Conservation (phyloP, 2,329 filamentous ascomycete species). For the Aspergillus ruber region DNA sequence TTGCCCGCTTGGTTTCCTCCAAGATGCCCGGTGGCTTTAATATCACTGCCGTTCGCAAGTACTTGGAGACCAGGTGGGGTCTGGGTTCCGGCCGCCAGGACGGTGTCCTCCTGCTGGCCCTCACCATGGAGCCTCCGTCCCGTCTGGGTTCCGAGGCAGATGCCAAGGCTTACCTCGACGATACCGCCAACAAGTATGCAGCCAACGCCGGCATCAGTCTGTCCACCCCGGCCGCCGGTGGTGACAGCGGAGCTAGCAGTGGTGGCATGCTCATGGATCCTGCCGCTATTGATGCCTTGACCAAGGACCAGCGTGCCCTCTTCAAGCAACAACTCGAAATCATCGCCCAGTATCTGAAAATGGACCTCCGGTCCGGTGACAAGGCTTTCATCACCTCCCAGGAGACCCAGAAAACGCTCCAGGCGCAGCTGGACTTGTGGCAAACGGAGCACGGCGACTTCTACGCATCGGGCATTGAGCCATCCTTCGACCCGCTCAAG, state of each 20-base stretch:
- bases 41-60: slow-evolving; percentile 91
- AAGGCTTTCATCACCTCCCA: slow-evolving; percentile 82
- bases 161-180: slow-evolving; percentile 87
- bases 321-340: slow-evolving; percentile 99
- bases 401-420: slow-evolving; percentile 72
- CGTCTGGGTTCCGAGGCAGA: slow-evolving; percentile 86
- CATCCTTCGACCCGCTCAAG: slow-evolving; percentile 87
- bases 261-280: slow-evolving; percentile 99
- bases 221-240: slow-evolving; percentile 63
- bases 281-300: slow-evolving; percentile 89
- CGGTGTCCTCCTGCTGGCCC: slow-evolving; percentile 75
- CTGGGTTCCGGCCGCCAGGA: slow-evolving; percentile 82
- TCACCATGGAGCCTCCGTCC: slow-evolving; percentile 86
- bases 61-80: slow-evolving; percentile 90
- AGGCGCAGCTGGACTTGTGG: slow-evolving; percentile 93
- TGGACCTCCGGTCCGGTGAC: slow-evolving; percentile 93
- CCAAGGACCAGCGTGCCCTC: slow-evolving; percentile 88
- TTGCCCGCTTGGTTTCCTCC: slow-evolving; percentile 91
- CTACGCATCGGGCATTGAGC: slow-evolving; percentile 90
- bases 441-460: slow-evolving; percentile 92
- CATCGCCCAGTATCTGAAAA: slow-evolving; percentile 90
- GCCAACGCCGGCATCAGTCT: slow-evolving; percentile 74
- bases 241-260: slow-evolving; percentile 63
- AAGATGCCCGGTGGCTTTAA: slow-evolving; percentile 99
- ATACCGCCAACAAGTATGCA: slow-evolving; percentile 84